Conservation (phyloP, 208 protist genomes). For the Naegleria fowleri region DNA sequence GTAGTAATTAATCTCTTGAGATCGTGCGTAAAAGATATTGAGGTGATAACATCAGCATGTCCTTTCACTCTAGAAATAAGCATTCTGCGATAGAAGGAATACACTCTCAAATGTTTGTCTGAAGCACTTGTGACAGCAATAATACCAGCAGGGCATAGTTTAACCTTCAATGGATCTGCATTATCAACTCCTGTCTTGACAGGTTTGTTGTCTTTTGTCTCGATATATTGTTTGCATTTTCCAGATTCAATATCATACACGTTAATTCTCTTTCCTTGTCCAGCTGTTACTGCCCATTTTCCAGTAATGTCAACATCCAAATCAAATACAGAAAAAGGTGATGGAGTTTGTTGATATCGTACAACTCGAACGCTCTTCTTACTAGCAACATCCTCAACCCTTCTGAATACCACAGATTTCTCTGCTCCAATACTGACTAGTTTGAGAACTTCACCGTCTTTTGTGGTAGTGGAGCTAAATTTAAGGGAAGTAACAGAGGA, state of each 20-base stretch:
- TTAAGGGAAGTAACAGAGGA: constrained; percentile 35
- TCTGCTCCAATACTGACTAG: constrained; percentile 36
- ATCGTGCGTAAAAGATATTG: constrained; percentile 26
- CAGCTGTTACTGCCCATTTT: constrained; percentile 38
- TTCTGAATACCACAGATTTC: constrained; percentile 32
- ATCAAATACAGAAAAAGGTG: constrained; percentile 32
- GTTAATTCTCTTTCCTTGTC: constrained; percentile 39
- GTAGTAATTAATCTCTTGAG: constrained; percentile 31
- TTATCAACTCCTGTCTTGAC: neutral
- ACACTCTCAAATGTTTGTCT: constrained; percentile 35
- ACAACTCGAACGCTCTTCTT: constrained; percentile 6
- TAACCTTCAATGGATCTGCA: constrained; percentile 29
- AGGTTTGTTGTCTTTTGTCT: neutral
- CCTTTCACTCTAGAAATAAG: constrained; percentile 24
- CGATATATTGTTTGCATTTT: constrained; percentile 14
- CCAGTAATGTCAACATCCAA: constrained; percentile 35
- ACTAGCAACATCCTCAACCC: neutral
- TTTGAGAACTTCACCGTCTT: neutral
- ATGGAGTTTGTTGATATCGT: neutral
- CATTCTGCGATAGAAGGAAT: constrained; percentile 33
- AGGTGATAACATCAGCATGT: constrained; percentile 32
- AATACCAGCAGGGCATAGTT: constrained; percentile 34
- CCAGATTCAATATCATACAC: constrained; percentile 22
- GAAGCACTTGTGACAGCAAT: constrained; percentile 19
- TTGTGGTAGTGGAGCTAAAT: constrained; percentile 17